Evolutionary conservation across 805 yeast genomes (phyloP).

Genomic region (Saturnispora saitoi): DNA sequence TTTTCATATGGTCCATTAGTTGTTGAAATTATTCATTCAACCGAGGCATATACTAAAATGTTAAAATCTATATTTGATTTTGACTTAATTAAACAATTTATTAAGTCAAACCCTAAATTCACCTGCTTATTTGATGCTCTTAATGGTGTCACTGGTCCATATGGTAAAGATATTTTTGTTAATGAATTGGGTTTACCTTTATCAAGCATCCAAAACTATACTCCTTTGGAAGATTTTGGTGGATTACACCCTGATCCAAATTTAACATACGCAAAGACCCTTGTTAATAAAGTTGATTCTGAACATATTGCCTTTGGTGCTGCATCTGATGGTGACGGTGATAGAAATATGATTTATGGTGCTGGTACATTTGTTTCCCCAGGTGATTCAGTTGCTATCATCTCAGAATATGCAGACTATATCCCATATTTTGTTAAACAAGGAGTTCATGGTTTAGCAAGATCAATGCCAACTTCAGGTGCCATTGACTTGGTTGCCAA

Average conservation of each 20-base stretch:
- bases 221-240: constrained; percentile 86
- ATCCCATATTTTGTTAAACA: constrained; percentile 87
- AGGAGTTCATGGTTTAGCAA: constrained; percentile 88
- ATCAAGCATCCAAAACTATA: constrained; percentile 65
- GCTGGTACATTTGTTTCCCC: constrained; percentile 93
- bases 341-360: constrained; percentile 97
- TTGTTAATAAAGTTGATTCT: constrained; percentile 78
- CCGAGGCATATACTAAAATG: constrained; percentile 67
- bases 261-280: constrained; percentile 82
- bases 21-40: constrained; percentile 78
- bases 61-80: constrained; percentile 85
- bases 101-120: constrained; percentile 49
- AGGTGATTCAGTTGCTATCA: constrained; percentile 96
- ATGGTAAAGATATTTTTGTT: constrained; percentile 75
- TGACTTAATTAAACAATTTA: constrained; percentile 63
- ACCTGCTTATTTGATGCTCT: constrained; percentile 79
- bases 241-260: constrained; percentile 98
- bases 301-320: constrained; percentile 89
- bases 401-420: constrained; percentile 80
- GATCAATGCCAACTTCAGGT: constrained; percentile 96
- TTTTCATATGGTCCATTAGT: constrained; percentile 47
- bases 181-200: constrained; percentile 75
- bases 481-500: constrained; percentile 90
- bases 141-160: constrained; percentile 96
- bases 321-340: constrained; percentile 99